These are phyloP conservation scores for Boletus rufocinnamomeus DNA, from an alignment of 768 basidiomycete genomes.

Conservation along the genomic window DNA sequence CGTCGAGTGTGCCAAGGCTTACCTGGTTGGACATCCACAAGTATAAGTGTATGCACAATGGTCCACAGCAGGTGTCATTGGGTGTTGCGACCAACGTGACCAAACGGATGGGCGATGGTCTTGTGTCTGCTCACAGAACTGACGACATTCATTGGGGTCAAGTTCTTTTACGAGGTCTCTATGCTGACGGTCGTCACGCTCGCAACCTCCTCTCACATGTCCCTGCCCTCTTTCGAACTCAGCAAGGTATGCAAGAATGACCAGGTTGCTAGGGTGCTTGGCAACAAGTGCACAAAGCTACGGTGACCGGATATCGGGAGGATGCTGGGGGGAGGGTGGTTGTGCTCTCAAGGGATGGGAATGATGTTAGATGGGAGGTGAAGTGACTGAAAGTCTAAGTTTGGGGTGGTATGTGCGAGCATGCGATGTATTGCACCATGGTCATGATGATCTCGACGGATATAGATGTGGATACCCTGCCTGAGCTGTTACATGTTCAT, in stretches of 20 bases:
- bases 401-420: background rate
- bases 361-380: slow-evolving; percentile 52
- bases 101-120: slow-evolving; percentile 62
- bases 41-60: slow-evolving; percentile 34
- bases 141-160: slow-evolving; percentile 59
- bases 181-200: slow-evolving; percentile 22
- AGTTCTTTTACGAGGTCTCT: slow-evolving; percentile 68
- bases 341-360: slow-evolving; percentile 48
- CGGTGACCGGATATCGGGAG: slow-evolving; percentile 68
- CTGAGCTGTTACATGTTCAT: background rate
- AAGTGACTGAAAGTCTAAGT: slow-evolving; percentile 43
- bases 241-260: slow-evolving; percentile 70
- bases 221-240: slow-evolving; percentile 54
- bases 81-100: slow-evolving; percentile 42
- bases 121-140: slow-evolving; percentile 57
- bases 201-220: slow-evolving; percentile 17
- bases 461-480: background rate
- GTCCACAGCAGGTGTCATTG: background rate
- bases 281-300: slow-evolving; percentile 64
- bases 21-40: slow-evolving; percentile 59
- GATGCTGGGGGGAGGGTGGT: slow-evolving; percentile 50
- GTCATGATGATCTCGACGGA: too few relatives aligned
- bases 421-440: background rate
- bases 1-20: slow-evolving; percentile 48
- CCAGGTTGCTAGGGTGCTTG: slow-evolving; percentile 58